phyloP scores from a whole-genome alignment of 2,329 filamentous ascomycete genomes.

The Claviceps capensis region DNA sequence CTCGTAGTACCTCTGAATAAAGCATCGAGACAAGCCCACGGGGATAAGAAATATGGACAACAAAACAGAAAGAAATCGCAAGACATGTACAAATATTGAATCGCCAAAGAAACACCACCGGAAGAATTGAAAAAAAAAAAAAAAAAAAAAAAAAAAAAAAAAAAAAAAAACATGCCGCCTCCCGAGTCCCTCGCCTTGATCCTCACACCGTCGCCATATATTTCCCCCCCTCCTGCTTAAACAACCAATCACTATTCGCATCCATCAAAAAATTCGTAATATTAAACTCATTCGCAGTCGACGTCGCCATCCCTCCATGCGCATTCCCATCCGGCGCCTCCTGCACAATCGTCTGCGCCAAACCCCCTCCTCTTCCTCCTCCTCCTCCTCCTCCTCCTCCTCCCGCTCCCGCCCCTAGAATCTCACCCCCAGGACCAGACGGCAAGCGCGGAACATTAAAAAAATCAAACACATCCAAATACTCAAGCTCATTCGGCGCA shows the following conservation, averaged over 20 bases:
- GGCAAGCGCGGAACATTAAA: conserved; percentile 78
- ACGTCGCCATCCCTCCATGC: conserved; percentile 16
- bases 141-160: neutral
- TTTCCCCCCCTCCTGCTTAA: conserved; percentile 33
- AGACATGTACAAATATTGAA: too few species aligned
- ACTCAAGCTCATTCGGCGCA: conserved; percentile 72
- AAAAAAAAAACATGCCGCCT: conserved; percentile 5
- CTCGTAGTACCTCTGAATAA: too few species aligned
- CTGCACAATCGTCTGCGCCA: conserved; percentile 21
- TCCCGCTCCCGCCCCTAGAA: too few species aligned
- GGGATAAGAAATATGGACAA: too few species aligned
- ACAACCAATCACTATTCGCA: conserved; percentile 62
- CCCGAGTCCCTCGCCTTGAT: neutral
- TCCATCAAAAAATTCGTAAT: conserved; percentile 62
- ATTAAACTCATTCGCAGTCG: conserved; percentile 50
- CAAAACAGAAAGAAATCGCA: too few species aligned
- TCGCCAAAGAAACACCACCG: too few species aligned
- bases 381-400: too few species aligned
- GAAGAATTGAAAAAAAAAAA: neutral
- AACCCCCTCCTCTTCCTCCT: conserved; percentile 11
- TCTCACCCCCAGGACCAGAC: too few species aligned
- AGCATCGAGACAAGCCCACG: too few species aligned
- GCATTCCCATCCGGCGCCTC: conserved; percentile 1
- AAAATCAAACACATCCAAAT: conserved; percentile 85
- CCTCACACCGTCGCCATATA: conserved; percentile 11